phyloP scores from a whole-genome alignment of 2,329 filamentous ascomycete species.

The Aspergillus sp. region DNA sequence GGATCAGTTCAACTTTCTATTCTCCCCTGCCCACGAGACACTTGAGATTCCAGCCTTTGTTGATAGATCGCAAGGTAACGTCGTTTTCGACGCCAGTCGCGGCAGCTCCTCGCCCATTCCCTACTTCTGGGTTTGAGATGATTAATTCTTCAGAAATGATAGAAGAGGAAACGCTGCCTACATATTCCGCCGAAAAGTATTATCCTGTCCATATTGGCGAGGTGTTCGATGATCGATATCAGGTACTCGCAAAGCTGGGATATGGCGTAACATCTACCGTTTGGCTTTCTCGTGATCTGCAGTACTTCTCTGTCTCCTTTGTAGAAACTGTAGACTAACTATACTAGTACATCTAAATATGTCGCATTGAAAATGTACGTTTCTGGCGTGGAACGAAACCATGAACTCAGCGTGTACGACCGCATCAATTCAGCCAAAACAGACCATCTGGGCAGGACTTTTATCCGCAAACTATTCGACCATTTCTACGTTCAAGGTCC shows the following conservation, averaged over 20 bases:
- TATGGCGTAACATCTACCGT: conserved; percentile 10
- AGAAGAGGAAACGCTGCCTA: conserved; percentile 4
- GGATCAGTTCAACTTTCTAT: too few species aligned
- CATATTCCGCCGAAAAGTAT: conserved; percentile 4
- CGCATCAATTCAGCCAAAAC: conserved; percentile 18
- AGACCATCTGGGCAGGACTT: conserved; percentile 17
- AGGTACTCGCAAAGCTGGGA: conserved; percentile 10
- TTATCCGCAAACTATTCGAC: conserved; percentile 23
- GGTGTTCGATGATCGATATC: conserved; percentile 8
- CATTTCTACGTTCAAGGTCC: conserved; percentile 21
- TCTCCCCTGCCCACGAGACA: too few species aligned
- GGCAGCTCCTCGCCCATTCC: conserved; percentile 4
- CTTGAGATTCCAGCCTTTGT: too few species aligned
- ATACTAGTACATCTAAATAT: conserved; percentile 4
- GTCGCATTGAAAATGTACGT: conserved; percentile 13
- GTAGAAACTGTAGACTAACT: neutral
- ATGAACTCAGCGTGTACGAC: conserved; percentile 21
- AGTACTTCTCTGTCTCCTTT: neutral
- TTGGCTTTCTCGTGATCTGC: conserved; percentile 6
- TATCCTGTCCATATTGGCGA: conserved; percentile 8
- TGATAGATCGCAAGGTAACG: too few species aligned
- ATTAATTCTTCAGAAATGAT: neutral
- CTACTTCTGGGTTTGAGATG: conserved; percentile 2
- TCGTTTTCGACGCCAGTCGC: neutral
- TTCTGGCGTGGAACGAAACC: conserved; percentile 3